Percentiles rank a stretch among this genome's conserved stretches.
Evolutionary conservation across 2,329 filamentous ascomycete genomes (phyloP).

Genomic region (Meredithiella fracta): DNA sequence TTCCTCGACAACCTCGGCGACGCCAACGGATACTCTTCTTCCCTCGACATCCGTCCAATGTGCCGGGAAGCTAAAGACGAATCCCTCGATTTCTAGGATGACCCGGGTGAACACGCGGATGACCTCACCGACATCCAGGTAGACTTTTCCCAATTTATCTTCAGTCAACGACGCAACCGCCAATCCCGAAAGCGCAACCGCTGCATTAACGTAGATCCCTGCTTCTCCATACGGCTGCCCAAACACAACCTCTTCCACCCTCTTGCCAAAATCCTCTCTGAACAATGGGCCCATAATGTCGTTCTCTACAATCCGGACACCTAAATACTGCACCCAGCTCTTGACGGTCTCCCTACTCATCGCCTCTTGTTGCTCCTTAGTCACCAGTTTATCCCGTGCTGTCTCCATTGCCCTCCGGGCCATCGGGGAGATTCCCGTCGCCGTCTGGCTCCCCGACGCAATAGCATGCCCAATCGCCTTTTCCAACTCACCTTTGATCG

Average conservation of each 20-base stretch:
- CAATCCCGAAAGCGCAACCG: conserved; percentile 52
- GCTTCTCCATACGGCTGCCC: conserved; percentile 57
- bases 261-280: conserved; percentile 49
- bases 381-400: conserved; percentile 32
- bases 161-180: conserved; percentile 60
- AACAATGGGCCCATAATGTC: conserved; percentile 50
- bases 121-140: conserved; percentile 58
- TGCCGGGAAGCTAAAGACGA: conserved; percentile 39
- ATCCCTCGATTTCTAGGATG: conserved; percentile 51
- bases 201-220: conserved; percentile 52
- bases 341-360: conserved; percentile 33
- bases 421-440: conserved; percentile 32
- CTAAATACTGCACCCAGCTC: conserved; percentile 31
- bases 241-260: conserved; percentile 50
- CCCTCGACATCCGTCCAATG: conserved; percentile 69
- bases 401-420: conserved; percentile 33
- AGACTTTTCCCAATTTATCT: conserved; percentile 74
- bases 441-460: conserved; percentile 30
- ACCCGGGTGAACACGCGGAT: conserved; percentile 56
- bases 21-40: conserved; percentile 40
- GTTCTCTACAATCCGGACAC: conserved; percentile 29
- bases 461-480: conserved; percentile 29
- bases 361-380: conserved; percentile 37
- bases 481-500: conserved; percentile 29
- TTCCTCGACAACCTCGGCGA: conserved; percentile 51